These are phyloP conservation scores for Plasmopara muralis DNA, from an alignment of 352 stramenopile species.

Conservation along the genomic window DNA sequence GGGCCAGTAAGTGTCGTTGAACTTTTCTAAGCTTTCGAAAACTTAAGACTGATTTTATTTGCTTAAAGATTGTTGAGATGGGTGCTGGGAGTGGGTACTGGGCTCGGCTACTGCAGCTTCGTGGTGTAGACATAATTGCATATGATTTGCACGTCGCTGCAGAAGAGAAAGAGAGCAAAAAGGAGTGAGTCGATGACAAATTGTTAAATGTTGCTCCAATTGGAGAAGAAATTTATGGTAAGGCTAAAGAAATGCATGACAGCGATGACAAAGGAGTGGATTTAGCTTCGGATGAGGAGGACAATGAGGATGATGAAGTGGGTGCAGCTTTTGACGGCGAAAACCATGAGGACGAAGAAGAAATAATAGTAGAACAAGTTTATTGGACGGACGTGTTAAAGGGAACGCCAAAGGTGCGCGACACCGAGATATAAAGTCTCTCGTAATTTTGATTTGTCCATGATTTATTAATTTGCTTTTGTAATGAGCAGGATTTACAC, in stretches of 20 bases:
- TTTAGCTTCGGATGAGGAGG: slow-evolving; percentile 16
- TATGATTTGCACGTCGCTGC: slow-evolving; percentile 81
- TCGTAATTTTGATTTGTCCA: neutral
- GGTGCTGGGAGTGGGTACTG: slow-evolving; percentile 89
- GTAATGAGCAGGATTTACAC: slow-evolving; percentile 38
- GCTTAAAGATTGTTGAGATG: slow-evolving; percentile 83
- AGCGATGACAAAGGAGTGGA: slow-evolving; percentile 25
- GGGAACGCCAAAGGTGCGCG: slow-evolving; percentile 56
- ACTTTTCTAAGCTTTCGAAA: no score
- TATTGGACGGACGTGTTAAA: slow-evolving; percentile 79
- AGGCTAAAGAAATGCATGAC: slow-evolving; percentile 22
- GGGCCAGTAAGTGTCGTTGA: slow-evolving; percentile 36
- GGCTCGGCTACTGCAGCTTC: slow-evolving; percentile 63
- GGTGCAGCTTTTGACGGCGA: no score
- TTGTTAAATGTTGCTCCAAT: slow-evolving; percentile 2
- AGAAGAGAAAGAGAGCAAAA: slow-evolving; percentile 33
- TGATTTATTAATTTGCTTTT: slow-evolving; percentile 2
- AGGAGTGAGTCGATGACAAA: slow-evolving; percentile 6
- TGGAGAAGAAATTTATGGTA: slow-evolving; percentile 26
- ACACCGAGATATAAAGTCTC: neutral
- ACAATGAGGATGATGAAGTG: no score
- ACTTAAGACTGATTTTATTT: neutral
- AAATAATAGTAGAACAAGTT: slow-evolving; percentile 77
- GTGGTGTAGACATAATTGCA: slow-evolving; percentile 77
- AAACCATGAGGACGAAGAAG: slow-evolving; percentile 36